Percentiles rank a stretch among this genome's conserved stretches.
These are phyloP conservation scores for Suillus discolor DNA, from an alignment of 768 basidiomycete species.

Conservation along the genomic window DNA sequence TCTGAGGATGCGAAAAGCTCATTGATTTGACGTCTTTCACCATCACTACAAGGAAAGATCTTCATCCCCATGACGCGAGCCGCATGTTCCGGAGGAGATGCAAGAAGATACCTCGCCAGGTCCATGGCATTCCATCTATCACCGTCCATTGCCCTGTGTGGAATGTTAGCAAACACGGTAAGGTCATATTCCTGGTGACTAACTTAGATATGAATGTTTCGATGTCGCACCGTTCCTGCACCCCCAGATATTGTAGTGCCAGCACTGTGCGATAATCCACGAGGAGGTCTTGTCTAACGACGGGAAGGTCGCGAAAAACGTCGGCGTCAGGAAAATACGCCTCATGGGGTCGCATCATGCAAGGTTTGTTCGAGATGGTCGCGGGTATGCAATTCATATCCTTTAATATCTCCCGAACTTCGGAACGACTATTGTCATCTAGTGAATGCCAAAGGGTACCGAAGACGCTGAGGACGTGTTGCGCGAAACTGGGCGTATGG, in stretches of 20 bases:
- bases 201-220: background rate
- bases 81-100: background rate
- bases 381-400: constrained; percentile 70
- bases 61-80: background rate
- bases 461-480: constrained; percentile 58
- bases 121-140: background rate
- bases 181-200: background rate
- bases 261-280: background rate
- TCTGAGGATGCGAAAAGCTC: constrained; percentile 1
- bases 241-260: background rate
- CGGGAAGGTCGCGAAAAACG: constrained; percentile 83
- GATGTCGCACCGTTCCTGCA: constrained; percentile 1
- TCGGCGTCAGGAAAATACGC: constrained; percentile 84
- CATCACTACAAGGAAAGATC: background rate
- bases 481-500: constrained; percentile 69
- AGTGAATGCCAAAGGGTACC: background rate
- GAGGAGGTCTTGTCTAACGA: constrained; percentile 42
- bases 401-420: constrained; percentile 37
- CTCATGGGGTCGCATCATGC: constrained; percentile 51
- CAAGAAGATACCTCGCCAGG: background rate
- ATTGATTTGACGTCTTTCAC: background rate
- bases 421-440: background rate
- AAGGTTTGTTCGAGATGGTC: constrained; percentile 24
- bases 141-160: background rate
- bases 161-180: background rate